These are phyloP conservation scores for Sclerotinia minor DNA, from an alignment of 2,329 filamentous ascomycete genomes.

Conservation along the genomic window DNA sequence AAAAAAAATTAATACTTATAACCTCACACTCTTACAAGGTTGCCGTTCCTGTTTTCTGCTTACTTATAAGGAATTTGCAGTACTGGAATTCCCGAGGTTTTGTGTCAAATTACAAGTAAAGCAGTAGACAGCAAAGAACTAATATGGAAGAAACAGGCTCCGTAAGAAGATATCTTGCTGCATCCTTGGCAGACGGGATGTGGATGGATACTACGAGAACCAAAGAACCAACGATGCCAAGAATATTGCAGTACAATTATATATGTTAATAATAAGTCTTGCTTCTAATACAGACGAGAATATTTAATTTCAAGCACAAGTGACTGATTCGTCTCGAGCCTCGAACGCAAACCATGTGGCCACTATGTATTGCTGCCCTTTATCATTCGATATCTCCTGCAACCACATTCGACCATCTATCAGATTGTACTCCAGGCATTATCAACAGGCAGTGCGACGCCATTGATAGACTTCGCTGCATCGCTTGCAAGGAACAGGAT, in stretches of 20 bases:
- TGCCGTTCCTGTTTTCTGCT: background rate
- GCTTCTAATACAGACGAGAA: background rate
- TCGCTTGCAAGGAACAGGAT: constrained; percentile 45
- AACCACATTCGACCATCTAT: background rate
- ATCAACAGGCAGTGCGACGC: constrained; percentile 43
- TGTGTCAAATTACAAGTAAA: background rate
- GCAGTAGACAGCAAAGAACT: background rate
- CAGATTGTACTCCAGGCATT: constrained; percentile 44
- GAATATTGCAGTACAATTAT: background rate
- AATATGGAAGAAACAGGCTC: background rate
- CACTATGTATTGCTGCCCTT: background rate
- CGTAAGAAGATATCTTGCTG: background rate
- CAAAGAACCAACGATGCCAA: background rate
- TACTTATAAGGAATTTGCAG: background rate
- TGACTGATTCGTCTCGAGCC: background rate
- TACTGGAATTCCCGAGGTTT: background rate
- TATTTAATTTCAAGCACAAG: background rate
- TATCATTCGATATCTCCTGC: background rate
- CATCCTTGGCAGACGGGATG: background rate
- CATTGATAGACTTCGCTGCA: constrained; percentile 42
- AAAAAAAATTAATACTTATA: background rate
- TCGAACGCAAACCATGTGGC: background rate
- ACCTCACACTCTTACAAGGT: background rate
- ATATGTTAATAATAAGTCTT: background rate
- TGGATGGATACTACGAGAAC: background rate